A percentile compares a stretch with the other conserved stretches of the same genome.
Evolutionary conservation across 495 filamentous ascomycete genomes (phyloP).

Genomic region (Beverwykella pulmonaria): DNA sequence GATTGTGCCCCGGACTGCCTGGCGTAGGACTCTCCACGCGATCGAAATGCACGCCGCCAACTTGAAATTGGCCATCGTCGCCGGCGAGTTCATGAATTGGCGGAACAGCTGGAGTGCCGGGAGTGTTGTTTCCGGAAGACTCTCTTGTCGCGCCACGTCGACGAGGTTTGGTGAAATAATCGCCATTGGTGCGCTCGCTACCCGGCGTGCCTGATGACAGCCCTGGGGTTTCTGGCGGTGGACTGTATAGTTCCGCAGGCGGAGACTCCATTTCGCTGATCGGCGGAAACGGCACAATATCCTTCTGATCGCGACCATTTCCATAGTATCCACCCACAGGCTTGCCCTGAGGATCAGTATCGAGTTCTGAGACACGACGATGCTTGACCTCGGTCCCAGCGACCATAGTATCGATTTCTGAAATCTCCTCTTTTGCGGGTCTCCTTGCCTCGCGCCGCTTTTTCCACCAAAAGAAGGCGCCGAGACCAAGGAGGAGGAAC

Average conservation of each 20-base stretch:
- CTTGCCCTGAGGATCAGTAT: constrained; percentile 15
- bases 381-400: constrained; percentile 30
- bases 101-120: constrained; percentile 8
- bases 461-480: constrained; percentile 21
- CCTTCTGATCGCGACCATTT: constrained; percentile 19
- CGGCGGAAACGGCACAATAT: constrained; percentile 26
- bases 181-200: constrained; percentile 8
- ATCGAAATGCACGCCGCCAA: constrained; percentile 1
- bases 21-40: neutral
- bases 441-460: neutral
- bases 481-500: constrained; percentile 18
- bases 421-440: neutral
- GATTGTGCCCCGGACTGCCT: neutral
- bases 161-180: neutral
- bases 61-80: constrained; percentile 17
- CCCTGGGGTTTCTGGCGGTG: constrained; percentile 4
- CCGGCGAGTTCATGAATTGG: constrained; percentile 24
- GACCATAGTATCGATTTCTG: constrained; percentile 27
- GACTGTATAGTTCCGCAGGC: constrained; percentile 31
- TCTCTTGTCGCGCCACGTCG: constrained; percentile 29
- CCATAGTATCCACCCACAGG: constrained; percentile 27
- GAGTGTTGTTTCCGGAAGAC: constrained; percentile 23
- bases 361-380: constrained; percentile 33
- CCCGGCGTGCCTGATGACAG: neutral
- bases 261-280: constrained; percentile 32